Conservation (phyloP, 2,329 filamentous ascomycete species). For the Hawksworthiomyces lignivorus region DNA sequence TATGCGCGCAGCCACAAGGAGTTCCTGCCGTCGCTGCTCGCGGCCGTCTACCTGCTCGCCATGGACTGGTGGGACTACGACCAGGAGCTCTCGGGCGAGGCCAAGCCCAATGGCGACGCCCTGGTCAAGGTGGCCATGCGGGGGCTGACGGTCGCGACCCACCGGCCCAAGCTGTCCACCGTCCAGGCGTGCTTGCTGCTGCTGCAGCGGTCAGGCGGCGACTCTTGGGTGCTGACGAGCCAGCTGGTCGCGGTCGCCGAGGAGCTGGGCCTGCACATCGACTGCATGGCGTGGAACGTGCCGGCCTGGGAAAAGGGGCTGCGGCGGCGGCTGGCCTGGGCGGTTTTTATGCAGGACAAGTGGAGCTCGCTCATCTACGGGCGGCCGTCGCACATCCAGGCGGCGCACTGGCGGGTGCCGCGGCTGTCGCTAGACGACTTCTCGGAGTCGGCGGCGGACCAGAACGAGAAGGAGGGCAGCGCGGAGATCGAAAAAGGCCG, state of each 20-base stretch:
- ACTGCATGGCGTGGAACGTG: conserved; percentile 81
- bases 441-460: conserved; percentile 28
- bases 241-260: conserved; percentile 82
- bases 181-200: conserved; percentile 70
- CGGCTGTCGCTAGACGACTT: conserved; percentile 21
- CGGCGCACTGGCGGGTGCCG: conserved; percentile 2
- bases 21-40: conserved; percentile 68
- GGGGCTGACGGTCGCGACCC: conserved; percentile 69
- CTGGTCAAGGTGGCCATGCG: conserved; percentile 51
- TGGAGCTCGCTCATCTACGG: conserved; percentile 71
- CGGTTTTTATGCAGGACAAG: conserved; percentile 88
- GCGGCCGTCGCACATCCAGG: conserved; percentile 37
- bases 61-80: conserved; percentile 69
- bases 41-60: conserved; percentile 76
- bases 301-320: conserved; percentile 80
- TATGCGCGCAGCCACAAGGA: conserved; percentile 65
- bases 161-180: conserved; percentile 73
- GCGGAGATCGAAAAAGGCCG: conserved; percentile 37
- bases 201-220: conserved; percentile 64
- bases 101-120: conserved; percentile 56
- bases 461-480: conserved; percentile 30
- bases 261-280: conserved; percentile 81
- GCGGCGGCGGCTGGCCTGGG: conserved; percentile 82
- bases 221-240: conserved; percentile 77
- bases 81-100: conserved; percentile 54